Conservation (phyloP, 192 early-diverging fungal genomes). For the Spinellus fusiger region DNA sequence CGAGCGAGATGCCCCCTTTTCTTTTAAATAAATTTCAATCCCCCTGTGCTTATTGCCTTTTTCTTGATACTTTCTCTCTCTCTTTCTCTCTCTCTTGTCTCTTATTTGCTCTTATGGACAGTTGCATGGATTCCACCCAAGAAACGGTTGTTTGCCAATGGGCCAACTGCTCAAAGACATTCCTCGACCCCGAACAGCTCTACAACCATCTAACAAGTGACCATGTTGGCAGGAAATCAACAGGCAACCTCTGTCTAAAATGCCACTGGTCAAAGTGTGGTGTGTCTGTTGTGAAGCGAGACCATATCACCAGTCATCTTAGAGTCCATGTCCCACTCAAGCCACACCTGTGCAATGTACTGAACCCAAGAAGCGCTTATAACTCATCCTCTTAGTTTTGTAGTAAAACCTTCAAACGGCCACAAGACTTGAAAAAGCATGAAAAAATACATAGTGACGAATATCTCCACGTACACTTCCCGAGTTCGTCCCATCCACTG, state of each 20-base stretch:
- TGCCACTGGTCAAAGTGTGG: slow-evolving; percentile 87
- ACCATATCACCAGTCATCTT: slow-evolving; percentile 97
- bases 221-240: slow-evolving; percentile 88
- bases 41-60: neutral
- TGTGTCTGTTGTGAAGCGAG: slow-evolving; percentile 73
- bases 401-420: slow-evolving; percentile 81
- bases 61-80: neutral
- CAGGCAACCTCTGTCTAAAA: slow-evolving; percentile 78
- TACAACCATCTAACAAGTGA: slow-evolving; percentile 82
- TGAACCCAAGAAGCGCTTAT: neutral
- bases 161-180: slow-evolving; percentile 42
- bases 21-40: neutral
- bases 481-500: neutral
- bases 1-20: neutral
- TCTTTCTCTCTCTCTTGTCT: too few species aligned
- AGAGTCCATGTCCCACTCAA: slow-evolving; percentile 90
- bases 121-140: neutral
- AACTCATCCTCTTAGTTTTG: slow-evolving; percentile 44
- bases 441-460: slow-evolving; percentile 68
- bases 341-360: slow-evolving; percentile 77
- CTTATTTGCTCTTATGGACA: slow-evolving; percentile 1
- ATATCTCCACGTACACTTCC: neutral
- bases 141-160: slow-evolving; percentile 36
- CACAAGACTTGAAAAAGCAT: slow-evolving; percentile 93
- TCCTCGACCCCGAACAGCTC: slow-evolving; percentile 75